Conservation (phyloP, 495 filamentous ascomycete species). For the Penicillium turbatum region DNA sequence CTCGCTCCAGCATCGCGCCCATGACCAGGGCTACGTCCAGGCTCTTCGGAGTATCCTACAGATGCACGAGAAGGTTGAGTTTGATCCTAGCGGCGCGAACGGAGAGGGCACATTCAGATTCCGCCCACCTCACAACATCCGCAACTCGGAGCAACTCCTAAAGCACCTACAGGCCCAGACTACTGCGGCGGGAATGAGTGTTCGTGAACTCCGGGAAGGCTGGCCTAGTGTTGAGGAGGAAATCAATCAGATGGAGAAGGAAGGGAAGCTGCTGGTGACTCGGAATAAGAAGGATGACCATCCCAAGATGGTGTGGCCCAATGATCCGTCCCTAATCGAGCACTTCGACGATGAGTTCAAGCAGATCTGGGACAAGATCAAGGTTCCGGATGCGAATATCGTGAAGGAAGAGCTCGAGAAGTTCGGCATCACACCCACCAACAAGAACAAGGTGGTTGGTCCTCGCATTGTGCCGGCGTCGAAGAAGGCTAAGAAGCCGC, state of each 20-base stretch:
- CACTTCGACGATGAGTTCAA: slow-evolving; percentile 78
- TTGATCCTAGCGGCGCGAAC: slow-evolving; percentile 57
- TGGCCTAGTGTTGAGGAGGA: slow-evolving; percentile 79
- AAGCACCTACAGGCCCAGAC: slow-evolving; percentile 72
- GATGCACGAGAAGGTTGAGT: slow-evolving; percentile 64
- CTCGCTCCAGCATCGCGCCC: slow-evolving; percentile 52
- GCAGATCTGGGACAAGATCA: slow-evolving; percentile 74
- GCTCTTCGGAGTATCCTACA: slow-evolving; percentile 42
- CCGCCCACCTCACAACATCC: slow-evolving; percentile 74
- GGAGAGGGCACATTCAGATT: slow-evolving; percentile 67
- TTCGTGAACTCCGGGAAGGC: slow-evolving; percentile 89
- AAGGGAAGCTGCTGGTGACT: slow-evolving; percentile 75
- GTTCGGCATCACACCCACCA: slow-evolving; percentile 72
- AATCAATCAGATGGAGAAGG: slow-evolving; percentile 70
- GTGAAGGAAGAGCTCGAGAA: slow-evolving; percentile 70
- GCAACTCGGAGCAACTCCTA: slow-evolving; percentile 67
- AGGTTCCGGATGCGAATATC: slow-evolving; percentile 68
- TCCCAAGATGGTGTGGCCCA: slow-evolving; percentile 80
- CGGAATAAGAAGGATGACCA: slow-evolving; percentile 90
- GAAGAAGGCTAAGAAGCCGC: slow-evolving; percentile 59
- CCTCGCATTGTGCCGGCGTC: slow-evolving; percentile 48
- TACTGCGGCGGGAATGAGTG: slow-evolving; percentile 73
- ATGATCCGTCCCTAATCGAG: slow-evolving; percentile 73
- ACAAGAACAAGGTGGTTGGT: slow-evolving; percentile 63
- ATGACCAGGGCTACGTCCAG: slow-evolving; percentile 44